These are phyloP conservation scores for Staphylotrichum longicolle DNA, from an alignment of 495 filamentous ascomycete genomes.

Conservation along the genomic window DNA sequence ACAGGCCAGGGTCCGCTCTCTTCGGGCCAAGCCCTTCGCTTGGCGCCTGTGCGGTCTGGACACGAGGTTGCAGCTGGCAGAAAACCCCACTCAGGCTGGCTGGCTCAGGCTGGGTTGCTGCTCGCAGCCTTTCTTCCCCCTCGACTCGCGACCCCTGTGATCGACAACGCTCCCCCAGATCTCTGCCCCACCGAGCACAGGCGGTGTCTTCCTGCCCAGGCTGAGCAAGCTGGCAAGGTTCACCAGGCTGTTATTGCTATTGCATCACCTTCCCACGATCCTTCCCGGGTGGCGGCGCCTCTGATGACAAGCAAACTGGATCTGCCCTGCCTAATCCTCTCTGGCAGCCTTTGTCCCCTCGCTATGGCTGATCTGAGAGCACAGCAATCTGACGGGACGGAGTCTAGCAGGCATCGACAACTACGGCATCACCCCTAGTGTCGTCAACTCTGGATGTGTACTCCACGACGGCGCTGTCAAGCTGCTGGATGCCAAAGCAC, in stretches of 20 bases:
- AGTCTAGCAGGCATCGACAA: too few species aligned
- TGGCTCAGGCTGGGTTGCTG: not conserved
- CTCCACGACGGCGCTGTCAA: not conserved
- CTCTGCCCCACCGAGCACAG: not conserved
- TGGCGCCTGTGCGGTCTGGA: slow-evolving; percentile 3
- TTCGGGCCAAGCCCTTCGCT: slow-evolving; percentile 2
- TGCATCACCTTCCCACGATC: slow-evolving; percentile 2
- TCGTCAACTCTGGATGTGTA: too few species aligned
- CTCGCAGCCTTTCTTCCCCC: not conserved
- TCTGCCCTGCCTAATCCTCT: too few species aligned
- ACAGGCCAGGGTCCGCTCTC: slow-evolving; percentile 7
- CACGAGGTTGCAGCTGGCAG: not conserved
- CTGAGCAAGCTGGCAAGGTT: not conserved
- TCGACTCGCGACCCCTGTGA: not conserved
- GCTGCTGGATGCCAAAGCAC: slow-evolving; percentile 1
- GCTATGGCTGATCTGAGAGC: too few species aligned
- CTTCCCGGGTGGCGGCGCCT: not conserved
- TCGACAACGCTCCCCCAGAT: slow-evolving; percentile 7
- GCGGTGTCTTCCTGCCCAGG: not conserved
- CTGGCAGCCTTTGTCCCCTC: too few species aligned
- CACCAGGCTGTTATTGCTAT: not conserved
- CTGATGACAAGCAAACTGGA: too few species aligned
- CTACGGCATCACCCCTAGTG: too few species aligned
- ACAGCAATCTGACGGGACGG: too few species aligned
- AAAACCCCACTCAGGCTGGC: not conserved